Evolutionary conservation across 1,139 yeast species (phyloP).

Genomic region (Saccharomyces hybrid): DNA sequence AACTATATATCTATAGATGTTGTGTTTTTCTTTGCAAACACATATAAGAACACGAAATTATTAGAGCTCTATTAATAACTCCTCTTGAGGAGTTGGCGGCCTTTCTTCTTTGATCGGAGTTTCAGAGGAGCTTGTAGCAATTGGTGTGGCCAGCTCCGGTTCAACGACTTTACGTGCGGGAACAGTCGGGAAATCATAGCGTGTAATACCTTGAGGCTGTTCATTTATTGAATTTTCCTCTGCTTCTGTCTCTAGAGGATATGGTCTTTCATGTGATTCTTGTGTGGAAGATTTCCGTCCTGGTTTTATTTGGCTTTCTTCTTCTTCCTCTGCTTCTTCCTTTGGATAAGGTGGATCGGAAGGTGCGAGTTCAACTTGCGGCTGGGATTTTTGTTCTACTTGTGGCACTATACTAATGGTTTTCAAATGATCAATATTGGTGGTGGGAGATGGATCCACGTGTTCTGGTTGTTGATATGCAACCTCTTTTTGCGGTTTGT

Average conservation of each 20-base stretch:
- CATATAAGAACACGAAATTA: not conserved
- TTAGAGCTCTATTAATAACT: slow-evolving; percentile 32
- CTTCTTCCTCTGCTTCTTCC: slow-evolving; percentile 19
- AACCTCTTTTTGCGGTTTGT: not conserved
- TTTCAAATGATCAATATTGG: not conserved
- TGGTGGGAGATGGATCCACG: not conserved
- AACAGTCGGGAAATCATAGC: slow-evolving; percentile 35
- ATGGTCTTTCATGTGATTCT: slow-evolving; percentile 8
- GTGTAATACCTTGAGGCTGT: slow-evolving; percentile 27
- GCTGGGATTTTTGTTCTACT: not conserved
- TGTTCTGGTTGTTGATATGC: slow-evolving; percentile 4
- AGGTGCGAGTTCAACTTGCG: slow-evolving; percentile 1
- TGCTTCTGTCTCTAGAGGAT: slow-evolving; percentile 18
- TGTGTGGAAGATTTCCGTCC: slow-evolving; percentile 5
- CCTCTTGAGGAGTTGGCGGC: slow-evolving; percentile 19
- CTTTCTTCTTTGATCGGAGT: slow-evolving; percentile 9
- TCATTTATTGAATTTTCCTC: slow-evolving; percentile 1
- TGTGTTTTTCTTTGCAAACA: not conserved
- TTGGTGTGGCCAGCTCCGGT: slow-evolving; percentile 3
- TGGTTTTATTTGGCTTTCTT: slow-evolving; percentile 2
- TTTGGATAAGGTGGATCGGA: slow-evolving; percentile 27
- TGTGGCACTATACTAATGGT: not conserved
- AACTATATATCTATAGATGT: not conserved
- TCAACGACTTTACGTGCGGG: slow-evolving; percentile 30
- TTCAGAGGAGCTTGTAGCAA: slow-evolving; percentile 4